Evolutionary conservation across 768 basidiomycete genomes (phyloP).

Genomic region (Coprinopsis marcescibilis): DNA sequence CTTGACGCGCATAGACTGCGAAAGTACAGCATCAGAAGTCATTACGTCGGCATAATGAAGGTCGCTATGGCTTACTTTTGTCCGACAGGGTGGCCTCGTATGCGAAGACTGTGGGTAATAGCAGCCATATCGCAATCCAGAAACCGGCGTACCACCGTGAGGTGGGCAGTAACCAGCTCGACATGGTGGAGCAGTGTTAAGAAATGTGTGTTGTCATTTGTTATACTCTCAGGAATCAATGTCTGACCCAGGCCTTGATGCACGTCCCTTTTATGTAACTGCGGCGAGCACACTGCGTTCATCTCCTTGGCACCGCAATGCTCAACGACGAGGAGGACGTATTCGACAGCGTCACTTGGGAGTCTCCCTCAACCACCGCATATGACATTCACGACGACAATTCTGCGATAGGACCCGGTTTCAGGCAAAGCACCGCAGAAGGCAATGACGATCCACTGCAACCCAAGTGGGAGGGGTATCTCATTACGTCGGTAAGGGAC

Average conservation of each 20-base stretch:
- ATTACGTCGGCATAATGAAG: conserved; percentile 6
- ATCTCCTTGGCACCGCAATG: conserved; percentile 39
- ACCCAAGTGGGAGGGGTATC: conserved; percentile 88
- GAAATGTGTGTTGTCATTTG: neutral
- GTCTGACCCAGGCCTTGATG: neutral
- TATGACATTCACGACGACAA: conserved; percentile 45
- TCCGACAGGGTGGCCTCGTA: conserved; percentile 66
- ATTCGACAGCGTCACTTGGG: conserved; percentile 91
- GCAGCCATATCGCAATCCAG: conserved; percentile 24
- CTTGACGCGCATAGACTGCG: conserved; percentile 75
- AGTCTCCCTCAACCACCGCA: conserved; percentile 56
- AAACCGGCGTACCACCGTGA: conserved; percentile 16
- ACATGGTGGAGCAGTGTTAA: neutral
- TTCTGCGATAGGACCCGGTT: conserved; percentile 57
- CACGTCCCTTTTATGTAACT: conserved; percentile 9
- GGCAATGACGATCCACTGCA: conserved; percentile 70
- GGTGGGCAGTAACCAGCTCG: conserved; percentile 17
- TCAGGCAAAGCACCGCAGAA: conserved; percentile 73
- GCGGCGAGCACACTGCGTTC: conserved; percentile 2
- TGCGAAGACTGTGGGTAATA: conserved; percentile 33
- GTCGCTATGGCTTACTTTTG: conserved; percentile 33
- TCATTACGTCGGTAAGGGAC: conserved; percentile 79
- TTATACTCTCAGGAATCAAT: neutral
- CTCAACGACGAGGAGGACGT: conserved; percentile 85
- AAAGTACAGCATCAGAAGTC: neutral